A percentile compares a stretch with the other conserved stretches of the same genome.
Conservation (phyloP, 2,329 filamentous ascomycete genomes). For the Aulographum hederae region DNA sequence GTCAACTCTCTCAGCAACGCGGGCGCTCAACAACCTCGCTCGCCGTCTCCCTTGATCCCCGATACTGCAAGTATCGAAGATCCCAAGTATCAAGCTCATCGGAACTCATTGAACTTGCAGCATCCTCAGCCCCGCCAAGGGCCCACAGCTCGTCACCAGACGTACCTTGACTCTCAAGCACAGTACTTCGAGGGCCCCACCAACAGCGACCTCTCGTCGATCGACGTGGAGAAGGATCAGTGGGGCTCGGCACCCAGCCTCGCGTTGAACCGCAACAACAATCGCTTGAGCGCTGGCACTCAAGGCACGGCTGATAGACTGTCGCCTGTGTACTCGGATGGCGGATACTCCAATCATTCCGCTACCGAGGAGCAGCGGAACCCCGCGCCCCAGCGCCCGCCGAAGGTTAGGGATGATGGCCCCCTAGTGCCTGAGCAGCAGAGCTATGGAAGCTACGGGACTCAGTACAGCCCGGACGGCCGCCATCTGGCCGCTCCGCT, state of each 20-base stretch:
- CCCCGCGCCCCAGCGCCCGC: conserved; percentile 26
- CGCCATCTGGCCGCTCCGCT: conserved; percentile 14
- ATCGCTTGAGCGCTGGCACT: conserved; percentile 17
- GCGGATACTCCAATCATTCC: conserved; percentile 18
- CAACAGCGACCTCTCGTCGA: conserved; percentile 14
- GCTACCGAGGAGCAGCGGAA: conserved; percentile 16
- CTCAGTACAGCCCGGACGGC: conserved; percentile 12
- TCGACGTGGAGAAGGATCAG: conserved; percentile 24
- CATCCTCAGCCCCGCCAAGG: conserved; percentile 63
- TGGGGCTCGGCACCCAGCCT: conserved; percentile 28
- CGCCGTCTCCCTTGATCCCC: conserved; percentile 35
- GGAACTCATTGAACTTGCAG: conserved; percentile 62
- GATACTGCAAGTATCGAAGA: conserved; percentile 37
- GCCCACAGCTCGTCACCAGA: conserved; percentile 56
- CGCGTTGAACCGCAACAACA: conserved; percentile 15
- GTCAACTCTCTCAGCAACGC: conserved; percentile 14
- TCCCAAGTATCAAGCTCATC: conserved; percentile 66
- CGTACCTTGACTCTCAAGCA: conserved; percentile 37
- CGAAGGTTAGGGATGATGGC: conserved; percentile 36
- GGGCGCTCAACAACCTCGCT: conserved; percentile 4
- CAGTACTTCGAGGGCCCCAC: conserved; percentile 3
- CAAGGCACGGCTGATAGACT: conserved; percentile 17
- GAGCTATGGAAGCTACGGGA: background rate
- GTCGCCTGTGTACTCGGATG: conserved; percentile 19
- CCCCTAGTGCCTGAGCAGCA: conserved; percentile 31